A percentile compares a stretch with the other conserved stretches of the same genome.
Conservation (phyloP, 2,329 filamentous ascomycete genomes). For the Aureobasidium pullulans region DNA sequence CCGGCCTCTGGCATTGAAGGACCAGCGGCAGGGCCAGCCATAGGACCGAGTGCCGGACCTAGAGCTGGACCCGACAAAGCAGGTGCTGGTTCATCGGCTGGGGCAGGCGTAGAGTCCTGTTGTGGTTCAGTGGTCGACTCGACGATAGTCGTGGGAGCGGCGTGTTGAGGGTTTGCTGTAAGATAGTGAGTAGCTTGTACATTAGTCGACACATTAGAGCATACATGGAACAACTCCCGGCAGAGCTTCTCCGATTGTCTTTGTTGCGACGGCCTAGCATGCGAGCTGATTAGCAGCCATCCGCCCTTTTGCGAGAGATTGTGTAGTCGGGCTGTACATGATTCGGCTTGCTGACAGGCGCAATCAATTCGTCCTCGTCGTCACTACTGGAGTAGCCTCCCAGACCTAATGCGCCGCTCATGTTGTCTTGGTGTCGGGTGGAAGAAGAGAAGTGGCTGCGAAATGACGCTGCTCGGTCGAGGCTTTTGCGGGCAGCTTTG, state of each 20-base stretch:
- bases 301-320: conserved; percentile 18
- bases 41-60: conserved; percentile 10
- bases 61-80: not conserved
- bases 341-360: conserved; percentile 14
- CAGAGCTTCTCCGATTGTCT: conserved; percentile 9
- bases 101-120: not conserved
- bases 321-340: conserved; percentile 14
- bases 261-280: conserved; percentile 14
- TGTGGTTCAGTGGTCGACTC: not conserved
- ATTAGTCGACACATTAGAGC: not conserved
- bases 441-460: not conserved
- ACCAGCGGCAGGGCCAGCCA: not conserved
- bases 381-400: conserved; percentile 41
- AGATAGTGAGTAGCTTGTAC: conserved; percentile 14
- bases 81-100: conserved; percentile 4
- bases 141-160: not conserved
- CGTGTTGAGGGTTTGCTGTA: not conserved
- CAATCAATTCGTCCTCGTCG: conserved; percentile 30
- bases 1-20: conserved; percentile 15
- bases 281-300: conserved; percentile 40
- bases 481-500: not conserved
- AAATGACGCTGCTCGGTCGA: not conserved
- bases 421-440: not conserved
- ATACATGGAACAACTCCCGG: conserved; percentile 4
- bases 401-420: conserved; percentile 32